Evolutionary conservation across 305 asterid species (phyloP).

Genomic region (Fraxinus floribunda): DNA sequence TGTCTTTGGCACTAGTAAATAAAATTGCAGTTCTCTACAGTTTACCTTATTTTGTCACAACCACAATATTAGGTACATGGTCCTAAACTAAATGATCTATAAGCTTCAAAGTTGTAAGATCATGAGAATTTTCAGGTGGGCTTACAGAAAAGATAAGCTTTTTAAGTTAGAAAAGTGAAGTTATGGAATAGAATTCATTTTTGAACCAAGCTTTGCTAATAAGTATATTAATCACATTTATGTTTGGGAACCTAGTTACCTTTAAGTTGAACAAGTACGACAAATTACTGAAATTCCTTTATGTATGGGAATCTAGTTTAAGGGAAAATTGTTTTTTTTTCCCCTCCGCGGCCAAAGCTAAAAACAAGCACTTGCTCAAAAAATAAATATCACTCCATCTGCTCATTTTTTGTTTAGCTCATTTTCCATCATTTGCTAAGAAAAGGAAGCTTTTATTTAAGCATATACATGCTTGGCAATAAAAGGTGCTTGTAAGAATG

Average conservation of each 20-base stretch:
- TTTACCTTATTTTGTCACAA: background rate
- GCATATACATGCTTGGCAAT: background rate
- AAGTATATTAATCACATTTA: background rate
- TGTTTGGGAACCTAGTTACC: background rate
- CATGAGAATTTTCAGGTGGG: background rate
- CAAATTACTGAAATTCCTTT: background rate
- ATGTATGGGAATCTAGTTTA: background rate
- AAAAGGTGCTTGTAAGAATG: background rate
- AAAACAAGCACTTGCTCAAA: background rate
- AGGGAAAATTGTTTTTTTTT: background rate
- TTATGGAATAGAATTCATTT: background rate
- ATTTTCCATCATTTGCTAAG: constrained; percentile 1
- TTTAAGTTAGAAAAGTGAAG: background rate
- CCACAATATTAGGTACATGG: background rate
- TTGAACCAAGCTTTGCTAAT: background rate
- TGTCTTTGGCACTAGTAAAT: background rate
- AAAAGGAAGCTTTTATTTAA: background rate
- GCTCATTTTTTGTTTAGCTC: background rate
- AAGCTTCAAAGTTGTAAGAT: background rate
- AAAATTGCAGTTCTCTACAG: background rate
- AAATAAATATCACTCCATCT: background rate
- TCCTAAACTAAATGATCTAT: background rate
- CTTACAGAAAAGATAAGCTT: background rate
- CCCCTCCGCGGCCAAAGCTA: background rate
- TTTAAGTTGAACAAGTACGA: background rate